phyloP scores from a whole-genome alignment of 2,329 filamentous ascomycete genomes.

The Podosphaera fusca region DNA sequence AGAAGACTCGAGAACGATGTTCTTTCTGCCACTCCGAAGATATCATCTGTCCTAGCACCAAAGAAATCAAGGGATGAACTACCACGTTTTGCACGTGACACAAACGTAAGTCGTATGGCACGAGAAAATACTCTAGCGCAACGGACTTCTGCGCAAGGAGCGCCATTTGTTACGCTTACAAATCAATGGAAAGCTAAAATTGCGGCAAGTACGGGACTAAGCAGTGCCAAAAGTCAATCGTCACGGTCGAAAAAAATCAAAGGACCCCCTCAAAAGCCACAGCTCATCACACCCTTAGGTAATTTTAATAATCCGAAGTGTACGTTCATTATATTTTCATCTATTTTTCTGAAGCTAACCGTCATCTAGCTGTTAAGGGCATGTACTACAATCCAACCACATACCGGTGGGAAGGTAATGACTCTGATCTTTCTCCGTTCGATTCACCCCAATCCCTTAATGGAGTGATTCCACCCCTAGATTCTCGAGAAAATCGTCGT shows the following conservation, averaged over 20 bases:
- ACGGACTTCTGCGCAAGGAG: conserved; percentile 24
- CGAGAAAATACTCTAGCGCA: conserved; percentile 38
- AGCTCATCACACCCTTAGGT: conserved; percentile 68
- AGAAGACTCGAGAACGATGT: conserved; percentile 33
- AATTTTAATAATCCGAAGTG: conserved; percentile 58
- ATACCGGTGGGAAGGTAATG: conserved; percentile 89
- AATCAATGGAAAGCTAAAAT: conserved; percentile 18
- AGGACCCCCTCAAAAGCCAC: conserved; percentile 47
- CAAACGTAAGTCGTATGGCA: conserved; percentile 39
- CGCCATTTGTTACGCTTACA: conserved; percentile 26
- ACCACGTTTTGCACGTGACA: conserved; percentile 42
- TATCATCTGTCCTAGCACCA: conserved; percentile 34
- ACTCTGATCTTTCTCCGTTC: conserved; percentile 61
- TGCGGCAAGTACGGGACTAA: conserved; percentile 19
- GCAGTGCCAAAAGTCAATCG: conserved; percentile 23
- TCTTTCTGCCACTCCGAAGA: conserved; percentile 22
- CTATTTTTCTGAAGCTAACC: conserved; percentile 12
- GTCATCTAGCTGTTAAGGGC: conserved; percentile 50
- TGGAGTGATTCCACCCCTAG: conserved; percentile 21
- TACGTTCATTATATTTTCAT: conserved; percentile 24
- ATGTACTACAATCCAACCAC: conserved; percentile 87
- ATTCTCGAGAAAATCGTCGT: conserved; percentile 28
- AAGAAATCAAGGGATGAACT: conserved; percentile 22
- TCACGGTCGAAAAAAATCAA: conserved; percentile 31
- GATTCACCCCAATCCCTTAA: conserved; percentile 38